Evolutionary conservation across 179 eudicot species (phyloP).

Genomic region (Gypsophila paniculata): DNA sequence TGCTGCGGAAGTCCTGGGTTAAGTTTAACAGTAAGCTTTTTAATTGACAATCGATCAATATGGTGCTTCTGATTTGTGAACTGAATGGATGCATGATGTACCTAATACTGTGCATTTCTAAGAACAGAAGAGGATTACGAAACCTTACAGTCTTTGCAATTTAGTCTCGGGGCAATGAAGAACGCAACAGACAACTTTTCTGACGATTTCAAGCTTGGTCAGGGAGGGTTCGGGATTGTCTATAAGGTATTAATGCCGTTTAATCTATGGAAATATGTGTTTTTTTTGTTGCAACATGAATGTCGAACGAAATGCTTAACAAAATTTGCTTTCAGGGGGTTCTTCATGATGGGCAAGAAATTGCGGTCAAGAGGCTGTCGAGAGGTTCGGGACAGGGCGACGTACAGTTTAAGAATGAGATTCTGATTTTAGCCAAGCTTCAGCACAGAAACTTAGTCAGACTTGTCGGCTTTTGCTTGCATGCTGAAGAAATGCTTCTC

Average conservation of each 20-base stretch:
- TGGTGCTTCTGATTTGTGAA: not conserved
- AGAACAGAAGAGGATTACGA: conserved; percentile 29
- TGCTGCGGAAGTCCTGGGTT: conserved; percentile 15
- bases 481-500: conserved; percentile 39
- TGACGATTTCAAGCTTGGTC: conserved; percentile 28
- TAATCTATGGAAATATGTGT: not conserved
- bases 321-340: conserved; percentile 15
- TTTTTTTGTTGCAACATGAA: not conserved
- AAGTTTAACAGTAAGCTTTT: conserved; percentile 25
- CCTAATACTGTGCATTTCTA: not conserved
- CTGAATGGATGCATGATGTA: not conserved
- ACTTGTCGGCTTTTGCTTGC: conserved; percentile 32
- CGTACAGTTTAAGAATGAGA: conserved; percentile 35
- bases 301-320: not conserved
- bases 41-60: not conserved
- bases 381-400: conserved; percentile 29
- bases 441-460: conserved; percentile 28
- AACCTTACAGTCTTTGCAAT: conserved; percentile 26
- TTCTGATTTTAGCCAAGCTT: conserved; percentile 30
- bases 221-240: conserved; percentile 30
- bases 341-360: conserved; percentile 26
- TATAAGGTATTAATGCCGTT: conserved; percentile 22
- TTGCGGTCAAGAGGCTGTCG: conserved; percentile 35
- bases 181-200: conserved; percentile 30
- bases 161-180: conserved; percentile 23